These are phyloP conservation scores for Symbiodinium natans DNA, from an alignment of 73 alveolate genomes.

Conservation along the genomic window DNA sequence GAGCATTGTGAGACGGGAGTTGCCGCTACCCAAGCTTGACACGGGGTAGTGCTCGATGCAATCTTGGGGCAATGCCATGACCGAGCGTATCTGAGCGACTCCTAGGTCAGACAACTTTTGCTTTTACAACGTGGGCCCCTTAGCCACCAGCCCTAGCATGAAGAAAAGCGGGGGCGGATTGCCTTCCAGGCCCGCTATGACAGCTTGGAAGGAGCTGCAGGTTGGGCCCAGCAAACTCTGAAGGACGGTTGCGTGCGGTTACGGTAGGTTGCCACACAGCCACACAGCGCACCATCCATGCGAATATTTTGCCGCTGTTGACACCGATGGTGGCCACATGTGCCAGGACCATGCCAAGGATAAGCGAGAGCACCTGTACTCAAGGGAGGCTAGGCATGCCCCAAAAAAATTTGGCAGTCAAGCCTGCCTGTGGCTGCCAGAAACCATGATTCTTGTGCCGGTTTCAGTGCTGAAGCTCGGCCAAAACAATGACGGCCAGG, in stretches of 20 bases:
- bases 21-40: neutral
- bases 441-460: neutral
- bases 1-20: slow-evolving; percentile 68
- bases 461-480: too few relatives aligned
- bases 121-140: slow-evolving; percentile 59
- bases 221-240: slow-evolving; percentile 91
- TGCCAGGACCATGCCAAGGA: slow-evolving; percentile 47
- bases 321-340: too few relatives aligned
- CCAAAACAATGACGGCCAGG: neutral
- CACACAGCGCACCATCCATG: neutral
- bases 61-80: neutral
- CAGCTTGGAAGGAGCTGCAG: slow-evolving; percentile 81
- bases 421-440: neutral
- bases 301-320: too few relatives aligned
- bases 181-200: slow-evolving; percentile 38
- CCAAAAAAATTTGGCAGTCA: too few relatives aligned
- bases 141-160: neutral
- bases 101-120: slow-evolving; percentile 92
- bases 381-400: slow-evolving; percentile 56
- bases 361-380: slow-evolving; percentile 84
- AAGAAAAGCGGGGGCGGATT: neutral
- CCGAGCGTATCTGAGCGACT: neutral
- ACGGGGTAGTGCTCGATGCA: neutral
- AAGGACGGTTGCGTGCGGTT: neutral
- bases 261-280: neutral